phyloP scores from a whole-genome alignment of 2,329 filamentous ascomycete genomes.

The Diplodia intermedia region DNA sequence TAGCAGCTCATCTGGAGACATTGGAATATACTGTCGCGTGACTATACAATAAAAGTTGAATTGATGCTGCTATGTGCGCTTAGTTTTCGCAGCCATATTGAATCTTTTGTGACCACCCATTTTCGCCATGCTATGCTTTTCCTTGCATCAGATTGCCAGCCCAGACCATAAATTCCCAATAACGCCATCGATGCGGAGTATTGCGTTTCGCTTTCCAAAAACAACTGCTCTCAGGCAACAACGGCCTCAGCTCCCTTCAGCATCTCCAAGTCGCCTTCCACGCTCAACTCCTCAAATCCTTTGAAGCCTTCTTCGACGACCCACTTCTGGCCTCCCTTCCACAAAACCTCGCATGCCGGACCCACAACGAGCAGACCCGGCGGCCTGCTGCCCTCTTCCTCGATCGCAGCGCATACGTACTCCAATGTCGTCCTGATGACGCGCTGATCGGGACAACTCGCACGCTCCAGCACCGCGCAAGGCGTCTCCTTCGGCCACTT shows the following conservation, averaged over 20 bases:
- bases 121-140: slow-evolving; percentile 21
- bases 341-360: slow-evolving; percentile 78
- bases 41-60: background rate
- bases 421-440: slow-evolving; percentile 87
- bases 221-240: slow-evolving; percentile 1
- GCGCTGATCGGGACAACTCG: slow-evolving; percentile 91
- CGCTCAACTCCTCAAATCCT: slow-evolving; percentile 66
- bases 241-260: slow-evolving; percentile 28
- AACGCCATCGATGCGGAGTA: slow-evolving; percentile 25
- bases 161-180: background rate
- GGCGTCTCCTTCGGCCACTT: slow-evolving; percentile 79
- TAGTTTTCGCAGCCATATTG: slow-evolving; percentile 1
- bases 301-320: slow-evolving; percentile 85
- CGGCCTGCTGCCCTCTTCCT: slow-evolving; percentile 86
- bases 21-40: background rate
- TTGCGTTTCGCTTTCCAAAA: slow-evolving; percentile 9
- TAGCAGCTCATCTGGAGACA: background rate
- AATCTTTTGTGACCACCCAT: background rate
- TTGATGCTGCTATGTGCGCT: background rate
- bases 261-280: slow-evolving; percentile 38
- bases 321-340: slow-evolving; percentile 72
- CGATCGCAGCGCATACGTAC: slow-evolving; percentile 80
- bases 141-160: background rate
- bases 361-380: slow-evolving; percentile 90
- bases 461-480: slow-evolving; percentile 91